Base-by-base conservation (phyloP, 2,329 filamentous ascomycete species). In the Zymoseptoria crescenta region DNA sequence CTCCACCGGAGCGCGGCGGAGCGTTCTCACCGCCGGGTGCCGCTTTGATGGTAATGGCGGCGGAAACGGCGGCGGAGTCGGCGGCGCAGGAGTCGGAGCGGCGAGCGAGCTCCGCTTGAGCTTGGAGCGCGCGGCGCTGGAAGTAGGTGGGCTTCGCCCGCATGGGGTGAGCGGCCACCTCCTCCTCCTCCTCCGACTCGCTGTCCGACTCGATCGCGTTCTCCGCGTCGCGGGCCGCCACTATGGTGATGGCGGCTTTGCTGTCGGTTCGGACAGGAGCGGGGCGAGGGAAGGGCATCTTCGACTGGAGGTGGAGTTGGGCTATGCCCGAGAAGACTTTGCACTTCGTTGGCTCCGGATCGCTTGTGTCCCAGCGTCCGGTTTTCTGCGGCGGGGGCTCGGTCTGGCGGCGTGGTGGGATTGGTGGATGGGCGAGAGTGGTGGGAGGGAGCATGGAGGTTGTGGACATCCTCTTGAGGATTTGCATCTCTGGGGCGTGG, bases 171-270 rank as follows among this genome's bases (percentile, higher is more conserved):
- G 29, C 21, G 27, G 49, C 10, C 4, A 29, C 50, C 6, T 28
- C 52, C 48, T 59, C 58, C 8, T 53, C 54, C 4, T 59, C 56
- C 13, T 63, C 62, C 27, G 61, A 56, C 20, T 68, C 65, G 41
- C 62, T 62, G 54, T 67, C 64, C 1, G 61, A 65, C 6, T 57
- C 61, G 28, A 65, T 63, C 10, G 65, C 65, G 45, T 35, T 29
- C 30, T 56, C 54, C 9, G 41, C 51, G n/a, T 52, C 51, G 24
- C 10, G 4, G 20, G 51, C n/a, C 13, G n/a, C 51, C 24, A 52
- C n/a, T 10, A 52, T 52, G 24, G 21, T 49, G 8, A 49, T 59
- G 21, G 53, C 48, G 49, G 59, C 54, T 19, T 62, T 56, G n/a
- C 57, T 56, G 13, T 59, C 54, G 21, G 30, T 59, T 45, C 13